Evolutionary conservation across 2,329 filamentous ascomycete genomes (phyloP), one percentile per base, ranked within the genome.

Genomic region (Akanthomyces muscarius): DNA sequence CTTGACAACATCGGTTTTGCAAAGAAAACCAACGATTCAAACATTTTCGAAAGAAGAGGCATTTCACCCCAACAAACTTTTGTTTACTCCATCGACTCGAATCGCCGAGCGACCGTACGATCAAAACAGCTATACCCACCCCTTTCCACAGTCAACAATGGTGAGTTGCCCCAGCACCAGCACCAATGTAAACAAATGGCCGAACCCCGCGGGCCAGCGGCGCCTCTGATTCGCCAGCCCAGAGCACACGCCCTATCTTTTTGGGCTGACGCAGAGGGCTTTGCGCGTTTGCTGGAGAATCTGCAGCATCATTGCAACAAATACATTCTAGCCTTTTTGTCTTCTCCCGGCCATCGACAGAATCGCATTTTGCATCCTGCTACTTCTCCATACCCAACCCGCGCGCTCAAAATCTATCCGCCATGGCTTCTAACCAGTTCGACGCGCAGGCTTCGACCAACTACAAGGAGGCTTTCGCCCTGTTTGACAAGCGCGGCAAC

Each of bases 391-490:
- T 48, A 16, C n/a, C 25, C 16, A 30, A 11, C 16, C 10, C 25
- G 38, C 38, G 16, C 16, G 10, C 53, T 52, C 47, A 33, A 18
- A 5, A 60, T 11, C 18, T n/a, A 63, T n/a, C 38, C 62, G 68
- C 59, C 66, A 83, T 82, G 80, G 70, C 78, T 71, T 80, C 82
- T 83, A 83, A 83, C 74, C 73, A 80, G 65, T 80, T 75, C 70
- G 81, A 83, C 66, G 72, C 77, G 53, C 85, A 89, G 86, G 86
- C 86, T 77, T 88, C 85, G 66, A 98, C 94, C 82, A 98, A 99
- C 89, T 99, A 98, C 91, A 98, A 98, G 85, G 95, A 99, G 89
- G 95, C 95, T 71, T 99, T 99, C 81, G 93, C 93, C 72, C 90
- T 99, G 77, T 99, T 98, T 84, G 95, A 99, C 85, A 98, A 97